Evolutionary conservation across 495 filamentous ascomycete species (phyloP), one percentile per base, ranked within the genome.

Genomic region (Podospora sp.): DNA sequence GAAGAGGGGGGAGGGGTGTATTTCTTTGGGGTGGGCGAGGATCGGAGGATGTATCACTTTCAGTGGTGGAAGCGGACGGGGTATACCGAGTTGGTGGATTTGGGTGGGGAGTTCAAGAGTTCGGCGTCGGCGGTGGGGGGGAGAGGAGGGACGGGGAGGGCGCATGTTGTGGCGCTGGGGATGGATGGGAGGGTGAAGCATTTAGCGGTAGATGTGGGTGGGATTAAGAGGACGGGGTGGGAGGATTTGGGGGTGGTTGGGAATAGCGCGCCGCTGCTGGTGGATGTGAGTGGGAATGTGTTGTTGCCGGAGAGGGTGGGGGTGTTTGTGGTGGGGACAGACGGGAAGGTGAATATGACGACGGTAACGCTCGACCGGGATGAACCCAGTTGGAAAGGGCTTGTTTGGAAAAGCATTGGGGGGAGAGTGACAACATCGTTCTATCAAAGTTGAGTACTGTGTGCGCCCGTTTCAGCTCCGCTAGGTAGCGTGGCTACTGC

Each of bases 91-190:
- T 16, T 62, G 25, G 33, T 22, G 20, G 46, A 46, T 50, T 35
- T 68, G 6, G 65, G 65, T 0, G 60, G 65, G 8, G 40, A 24
- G 2, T 68, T 68, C 24, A 8, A 62, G 51, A 57, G 49, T 21
- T 46, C 50, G 20, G 26, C 65, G 14, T 46, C 25, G 3, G 27
- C 62, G 1, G 65, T 59, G 27, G 63, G 59, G 12, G 65, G 27
- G 1, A 12, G 11, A 9, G 46, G 33, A 4, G 6, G 6, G 21
- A n/a, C n/a, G n/a, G n/a, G n/a, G n/a, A 2, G 65, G n/a, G 27
- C 63, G 14, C 59, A 68, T 50, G 65, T 68, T 5, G 14, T 68
- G 18, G 65, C 59, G 51, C 49, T 68, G 3, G 60, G 65, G 11
- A 58, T 16, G 11, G 22, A 63, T 21, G 65, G 51, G 24, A 9